Conservation (phyloP, 169 alveolate species). For the Eimeria falciformis region DNA sequence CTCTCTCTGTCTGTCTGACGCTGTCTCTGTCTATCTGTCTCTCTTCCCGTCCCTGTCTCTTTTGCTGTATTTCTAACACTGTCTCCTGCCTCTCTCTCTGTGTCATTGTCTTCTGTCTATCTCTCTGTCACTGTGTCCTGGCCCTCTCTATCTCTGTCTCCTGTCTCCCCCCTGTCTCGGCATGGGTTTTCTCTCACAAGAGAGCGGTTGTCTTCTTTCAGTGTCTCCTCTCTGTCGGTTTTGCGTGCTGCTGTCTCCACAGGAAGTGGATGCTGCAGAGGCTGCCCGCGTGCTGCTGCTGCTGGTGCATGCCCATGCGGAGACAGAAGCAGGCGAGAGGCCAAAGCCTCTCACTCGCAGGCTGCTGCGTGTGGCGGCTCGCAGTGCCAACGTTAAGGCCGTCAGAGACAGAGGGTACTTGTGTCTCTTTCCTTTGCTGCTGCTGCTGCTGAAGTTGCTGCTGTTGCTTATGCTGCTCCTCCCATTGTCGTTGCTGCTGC, state of each 20-base stretch:
- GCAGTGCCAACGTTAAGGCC: constrained; percentile 16
- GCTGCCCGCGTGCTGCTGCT: constrained; percentile 34
- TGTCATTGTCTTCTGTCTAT: too few species aligned
- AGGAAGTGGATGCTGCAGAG: constrained; percentile 32
- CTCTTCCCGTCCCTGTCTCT: not conserved
- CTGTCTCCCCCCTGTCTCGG: too few species aligned
- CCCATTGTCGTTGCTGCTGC: constrained; percentile 11
- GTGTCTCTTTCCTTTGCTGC: not conserved
- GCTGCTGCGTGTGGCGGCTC: constrained; percentile 11
- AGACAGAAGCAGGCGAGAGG: not conserved
- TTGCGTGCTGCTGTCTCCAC: not conserved
- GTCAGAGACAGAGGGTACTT: constrained; percentile 37
- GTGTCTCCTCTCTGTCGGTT: too few species aligned
- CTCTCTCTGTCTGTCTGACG: not conserved
- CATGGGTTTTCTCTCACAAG: too few species aligned
- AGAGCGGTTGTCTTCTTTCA: too few species aligned
- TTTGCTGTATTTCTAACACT: not conserved
- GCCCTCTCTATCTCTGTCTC: too few species aligned
- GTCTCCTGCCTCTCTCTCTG: not conserved
- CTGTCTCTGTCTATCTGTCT: not conserved
- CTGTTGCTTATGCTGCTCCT: constrained; percentile 46
- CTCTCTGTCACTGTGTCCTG: too few species aligned
- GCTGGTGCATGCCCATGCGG: not conserved
- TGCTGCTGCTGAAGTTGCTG: not conserved
- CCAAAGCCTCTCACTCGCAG: constrained; percentile 43